A percentile compares a stretch with the other conserved stretches of the same genome.
These are phyloP conservation scores for Hyaloscypha variabilis DNA, from an alignment of 495 filamentous ascomycete genomes.

Conservation along the genomic window DNA sequence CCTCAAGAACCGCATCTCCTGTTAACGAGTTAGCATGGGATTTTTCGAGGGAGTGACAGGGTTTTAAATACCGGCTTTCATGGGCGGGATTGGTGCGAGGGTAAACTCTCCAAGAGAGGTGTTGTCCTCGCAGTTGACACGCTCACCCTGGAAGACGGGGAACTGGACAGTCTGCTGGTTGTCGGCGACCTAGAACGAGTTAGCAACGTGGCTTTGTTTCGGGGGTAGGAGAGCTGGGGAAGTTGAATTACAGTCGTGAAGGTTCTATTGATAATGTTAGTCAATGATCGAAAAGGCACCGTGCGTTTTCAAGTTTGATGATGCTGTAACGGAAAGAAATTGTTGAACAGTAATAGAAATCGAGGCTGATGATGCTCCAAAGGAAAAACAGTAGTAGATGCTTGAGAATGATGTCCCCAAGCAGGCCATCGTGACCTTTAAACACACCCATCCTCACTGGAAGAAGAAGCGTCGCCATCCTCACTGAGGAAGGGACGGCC, in stretches of 20 bases:
- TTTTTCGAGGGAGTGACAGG: background rate
- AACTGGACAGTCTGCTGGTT: constrained; percentile 96
- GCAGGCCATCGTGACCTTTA: no score
- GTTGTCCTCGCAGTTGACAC: constrained; percentile 99
- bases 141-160: constrained; percentile 97
- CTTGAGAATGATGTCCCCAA: no score
- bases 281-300: no score
- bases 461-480: no score
- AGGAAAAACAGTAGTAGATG: no score
- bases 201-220: background rate
- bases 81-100: constrained; percentile 91
- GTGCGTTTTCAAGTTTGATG: no score
- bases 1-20: constrained; percentile 87
- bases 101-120: constrained; percentile 99
- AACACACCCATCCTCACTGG: no score
- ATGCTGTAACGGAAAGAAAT: no score
- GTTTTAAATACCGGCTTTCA: constrained; percentile 56
- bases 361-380: no score
- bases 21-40: background rate
- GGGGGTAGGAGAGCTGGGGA: no score
- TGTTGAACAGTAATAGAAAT: no score
- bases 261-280: constrained; percentile 51
- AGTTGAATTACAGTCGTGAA: constrained; percentile 99
- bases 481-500: no score
- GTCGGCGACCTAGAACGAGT: constrained; percentile 63